phyloP scores from a whole-genome alignment of 805 yeast species.

The Candida tibetensis region DNA sequence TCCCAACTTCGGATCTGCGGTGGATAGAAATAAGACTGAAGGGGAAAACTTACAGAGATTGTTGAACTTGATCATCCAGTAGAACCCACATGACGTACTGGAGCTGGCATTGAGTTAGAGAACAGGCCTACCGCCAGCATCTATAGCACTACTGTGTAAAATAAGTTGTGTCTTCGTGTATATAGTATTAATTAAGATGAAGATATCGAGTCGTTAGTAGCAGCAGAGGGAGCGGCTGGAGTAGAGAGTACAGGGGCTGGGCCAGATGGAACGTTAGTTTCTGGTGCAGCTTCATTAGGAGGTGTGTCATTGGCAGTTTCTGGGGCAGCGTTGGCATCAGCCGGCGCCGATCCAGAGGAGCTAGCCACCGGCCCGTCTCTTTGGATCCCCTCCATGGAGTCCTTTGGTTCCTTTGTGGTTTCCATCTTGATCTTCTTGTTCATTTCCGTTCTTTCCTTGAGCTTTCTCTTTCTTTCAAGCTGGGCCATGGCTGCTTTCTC shows the following conservation, averaged over 20 bases:
- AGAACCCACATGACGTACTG: no score
- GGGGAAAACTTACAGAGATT: constrained; percentile 23
- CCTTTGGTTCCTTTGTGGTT: not conserved
- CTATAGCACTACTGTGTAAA: constrained; percentile 2
- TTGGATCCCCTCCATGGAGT: no score
- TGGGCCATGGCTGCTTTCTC: constrained; percentile 14
- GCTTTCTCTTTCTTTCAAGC: constrained; percentile 32
- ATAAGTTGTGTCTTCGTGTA: constrained; percentile 1
- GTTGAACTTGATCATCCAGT: constrained; percentile 23
- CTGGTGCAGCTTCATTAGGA: not conserved
- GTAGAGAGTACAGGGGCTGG: not conserved
- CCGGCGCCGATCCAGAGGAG: no score
- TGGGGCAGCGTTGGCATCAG: no score
- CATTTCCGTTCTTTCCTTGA: constrained; percentile 20
- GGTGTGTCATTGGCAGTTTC: no score
- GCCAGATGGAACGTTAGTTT: not conserved
- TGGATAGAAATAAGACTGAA: constrained; percentile 34
- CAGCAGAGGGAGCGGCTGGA: not conserved
- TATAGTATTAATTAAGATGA: not conserved
- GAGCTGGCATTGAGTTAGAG: not conserved
- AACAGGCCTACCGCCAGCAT: not conserved
- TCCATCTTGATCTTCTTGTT: constrained; percentile 7
- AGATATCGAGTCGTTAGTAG: not conserved
- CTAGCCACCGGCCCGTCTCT: constrained; percentile 3
- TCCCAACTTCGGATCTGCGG: constrained; percentile 30